phyloP scores from a whole-genome alignment of 176 grass and related monocot species.

The Triticum urartu region DNA sequence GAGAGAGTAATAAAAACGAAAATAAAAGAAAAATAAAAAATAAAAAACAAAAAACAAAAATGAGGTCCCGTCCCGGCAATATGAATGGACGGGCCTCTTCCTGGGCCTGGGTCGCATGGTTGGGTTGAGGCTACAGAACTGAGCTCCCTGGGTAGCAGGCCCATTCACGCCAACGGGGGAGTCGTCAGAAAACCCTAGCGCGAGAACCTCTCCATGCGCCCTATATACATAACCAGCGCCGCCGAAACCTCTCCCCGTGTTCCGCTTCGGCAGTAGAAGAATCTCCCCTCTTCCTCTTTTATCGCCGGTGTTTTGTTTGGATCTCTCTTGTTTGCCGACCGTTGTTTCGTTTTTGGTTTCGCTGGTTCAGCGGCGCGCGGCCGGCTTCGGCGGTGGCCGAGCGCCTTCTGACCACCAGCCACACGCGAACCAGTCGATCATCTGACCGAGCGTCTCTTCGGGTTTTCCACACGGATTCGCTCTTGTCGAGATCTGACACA shows the following conservation, averaged over 20 bases:
- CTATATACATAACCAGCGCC: background rate
- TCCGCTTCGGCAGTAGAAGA: background rate
- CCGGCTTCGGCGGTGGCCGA: conserved; percentile 32
- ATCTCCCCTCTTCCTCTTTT: background rate
- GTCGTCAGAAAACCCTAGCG: background rate
- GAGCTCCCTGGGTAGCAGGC: background rate
- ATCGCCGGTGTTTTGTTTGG: background rate
- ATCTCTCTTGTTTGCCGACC: background rate
- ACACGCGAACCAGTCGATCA: conserved; percentile 55
- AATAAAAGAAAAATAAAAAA: no score
- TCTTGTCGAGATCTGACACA: conserved; percentile 85
- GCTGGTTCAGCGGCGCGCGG: conserved; percentile 51
- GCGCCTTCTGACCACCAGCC: conserved; percentile 50
- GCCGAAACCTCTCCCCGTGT: background rate
- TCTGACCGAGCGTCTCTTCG: conserved; percentile 63
- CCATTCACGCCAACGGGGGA: background rate
- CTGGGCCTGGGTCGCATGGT: background rate
- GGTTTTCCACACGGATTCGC: conserved; percentile 36
- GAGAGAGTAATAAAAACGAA: no score
- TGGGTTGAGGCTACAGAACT: background rate
- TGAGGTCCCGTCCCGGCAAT: no score
- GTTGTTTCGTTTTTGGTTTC: no score
- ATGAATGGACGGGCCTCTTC: background rate
- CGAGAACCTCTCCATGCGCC: background rate
- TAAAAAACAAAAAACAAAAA: no score